These are phyloP conservation scores for Fusarium sp. DNA, from an alignment of 2,329 filamentous ascomycete species.

Conservation along the genomic window DNA sequence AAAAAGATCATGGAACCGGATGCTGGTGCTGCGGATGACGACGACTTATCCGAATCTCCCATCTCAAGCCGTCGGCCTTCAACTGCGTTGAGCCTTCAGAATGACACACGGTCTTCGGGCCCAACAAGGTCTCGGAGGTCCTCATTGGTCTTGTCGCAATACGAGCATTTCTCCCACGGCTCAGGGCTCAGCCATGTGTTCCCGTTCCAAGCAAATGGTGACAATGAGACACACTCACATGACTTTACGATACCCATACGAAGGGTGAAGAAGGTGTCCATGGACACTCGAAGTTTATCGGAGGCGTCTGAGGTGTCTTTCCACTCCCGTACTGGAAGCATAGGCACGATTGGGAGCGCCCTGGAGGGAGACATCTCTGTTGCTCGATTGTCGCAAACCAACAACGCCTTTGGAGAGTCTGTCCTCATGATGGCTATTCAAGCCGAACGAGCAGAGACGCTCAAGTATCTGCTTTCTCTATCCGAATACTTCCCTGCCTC, in stretches of 20 bases:
- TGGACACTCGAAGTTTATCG: conserved; percentile 91
- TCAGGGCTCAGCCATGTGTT: conserved; percentile 85
- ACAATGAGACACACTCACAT: conserved; percentile 53
- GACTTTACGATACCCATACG: conserved; percentile 53
- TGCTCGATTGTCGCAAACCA: conserved; percentile 79
- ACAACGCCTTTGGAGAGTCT: conserved; percentile 80
- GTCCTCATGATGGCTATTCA: conserved; percentile 89
- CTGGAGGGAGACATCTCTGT: conserved; percentile 90
- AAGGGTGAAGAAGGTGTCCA: conserved; percentile 82
- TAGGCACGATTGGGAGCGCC: conserved; percentile 78
- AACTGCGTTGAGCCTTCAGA: conserved; percentile 61
- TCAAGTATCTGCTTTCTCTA: conserved; percentile 84
- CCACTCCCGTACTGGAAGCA: conserved; percentile 81
- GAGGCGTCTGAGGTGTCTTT: conserved; percentile 88
- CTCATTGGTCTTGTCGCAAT: conserved; percentile 56
- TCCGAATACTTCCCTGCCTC: conserved; percentile 79
- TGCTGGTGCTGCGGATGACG: conserved; percentile 60
- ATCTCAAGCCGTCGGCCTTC: conserved; percentile 60
- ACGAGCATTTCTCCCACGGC: conserved; percentile 67
- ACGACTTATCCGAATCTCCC: conserved; percentile 55
- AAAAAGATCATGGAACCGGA: conserved; percentile 83
- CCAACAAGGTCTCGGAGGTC: conserved; percentile 51
- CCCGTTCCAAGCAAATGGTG: conserved; percentile 77
- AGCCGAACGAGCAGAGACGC: conserved; percentile 74
- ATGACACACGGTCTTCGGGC: conserved; percentile 49